Base-by-base conservation (phyloP, 1,284 basidiomycete species). In the Neolentinus lepideus region DNA sequence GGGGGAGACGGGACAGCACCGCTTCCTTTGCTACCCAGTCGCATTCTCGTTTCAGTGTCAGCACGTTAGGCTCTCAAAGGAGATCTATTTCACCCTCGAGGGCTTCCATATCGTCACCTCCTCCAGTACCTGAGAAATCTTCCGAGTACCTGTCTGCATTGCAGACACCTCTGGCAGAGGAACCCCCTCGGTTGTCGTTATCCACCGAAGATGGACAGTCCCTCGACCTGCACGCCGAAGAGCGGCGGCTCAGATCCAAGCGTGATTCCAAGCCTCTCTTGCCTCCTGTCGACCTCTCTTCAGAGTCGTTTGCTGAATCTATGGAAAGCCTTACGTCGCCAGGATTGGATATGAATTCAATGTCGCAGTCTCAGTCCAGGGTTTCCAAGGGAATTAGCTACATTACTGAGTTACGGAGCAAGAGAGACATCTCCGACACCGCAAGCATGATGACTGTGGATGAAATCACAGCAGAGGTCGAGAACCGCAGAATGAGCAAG, bases 391-490 rank as follows among this genome's bases (percentile, higher is more conserved):
- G 90, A 1, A 80, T 86, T 74, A 92, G 89, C 64, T 90, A 79
- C 71, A 88, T 83, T 76, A 89, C 79, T 0, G 88, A 91, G 66
- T 67, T 93, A 51, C 76, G 89, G 54, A 88, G 83, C 65, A 89
- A 85, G 68, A 83, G 87, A 14, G 93, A 96, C 65, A 77, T 81
- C 50, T 90, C 90, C 1, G 95, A 98, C 65, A 90, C 90, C 1
- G 92, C 92, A 3, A 95, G 92, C 66, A 72, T 99, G 62, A 79
- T 99, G 66, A 99, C 96, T 0, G 91, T 99, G 14, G 96, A 99
- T 66, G 94, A 99, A 71, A 97, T 99, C 63, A 98, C 96, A 0
- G 94, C 93, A 3, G 92, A 96, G 64, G 92, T 99, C 1, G 96
- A 98, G 73, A 92, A 87, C 64, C 77, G 94, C 16, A 75, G 85